Evolutionary conservation across 2,329 filamentous ascomycete genomes (phyloP).

Genomic region (Stemphylium vesicarium): DNA sequence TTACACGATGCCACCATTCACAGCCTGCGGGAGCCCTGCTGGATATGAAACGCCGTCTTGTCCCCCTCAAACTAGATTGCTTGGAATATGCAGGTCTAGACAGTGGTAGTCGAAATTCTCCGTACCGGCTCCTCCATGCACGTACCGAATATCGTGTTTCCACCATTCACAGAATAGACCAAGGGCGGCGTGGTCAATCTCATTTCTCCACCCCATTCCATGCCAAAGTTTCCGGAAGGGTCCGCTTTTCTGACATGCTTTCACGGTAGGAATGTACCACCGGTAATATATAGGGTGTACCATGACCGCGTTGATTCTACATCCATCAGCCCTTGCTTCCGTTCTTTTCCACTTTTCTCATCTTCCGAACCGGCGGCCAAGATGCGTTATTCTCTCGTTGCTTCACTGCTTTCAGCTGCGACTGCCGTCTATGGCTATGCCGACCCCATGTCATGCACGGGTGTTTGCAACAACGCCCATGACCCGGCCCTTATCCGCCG

Average conservation of each 20-base stretch:
- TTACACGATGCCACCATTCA: slow-evolving; percentile 7
- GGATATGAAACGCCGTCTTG: slow-evolving; percentile 5
- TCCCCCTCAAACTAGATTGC: slow-evolving; percentile 6
- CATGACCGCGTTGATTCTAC: neutral
- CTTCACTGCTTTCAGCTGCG: slow-evolving; percentile 26
- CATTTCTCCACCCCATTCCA: slow-evolving; percentile 2
- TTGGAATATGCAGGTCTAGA: neutral
- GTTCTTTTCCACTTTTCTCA: neutral
- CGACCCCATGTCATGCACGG: slow-evolving; percentile 50
- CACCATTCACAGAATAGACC: slow-evolving; percentile 3
- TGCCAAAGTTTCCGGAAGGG: neutral
- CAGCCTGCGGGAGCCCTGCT: neutral
- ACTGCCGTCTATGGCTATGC: slow-evolving; percentile 44
- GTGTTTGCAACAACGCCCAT: slow-evolving; percentile 54
- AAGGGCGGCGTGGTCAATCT: neutral
- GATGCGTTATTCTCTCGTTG: slow-evolving; percentile 29
- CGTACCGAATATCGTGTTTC: slow-evolving; percentile 3
- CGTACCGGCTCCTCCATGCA: slow-evolving; percentile 6
- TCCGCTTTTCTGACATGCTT: neutral
- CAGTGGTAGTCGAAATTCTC: slow-evolving; percentile 7
- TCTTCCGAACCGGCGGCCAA: neutral
- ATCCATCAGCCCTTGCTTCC: neutral
- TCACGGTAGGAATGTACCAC: neutral
- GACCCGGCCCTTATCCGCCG: slow-evolving; percentile 59
- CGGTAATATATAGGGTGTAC: slow-evolving; percentile 1